A percentile compares a stretch with the other conserved stretches of the same genome.
Evolutionary conservation across 805 yeast genomes (phyloP).

Genomic region (Dipodascopsis uninucleata): DNA sequence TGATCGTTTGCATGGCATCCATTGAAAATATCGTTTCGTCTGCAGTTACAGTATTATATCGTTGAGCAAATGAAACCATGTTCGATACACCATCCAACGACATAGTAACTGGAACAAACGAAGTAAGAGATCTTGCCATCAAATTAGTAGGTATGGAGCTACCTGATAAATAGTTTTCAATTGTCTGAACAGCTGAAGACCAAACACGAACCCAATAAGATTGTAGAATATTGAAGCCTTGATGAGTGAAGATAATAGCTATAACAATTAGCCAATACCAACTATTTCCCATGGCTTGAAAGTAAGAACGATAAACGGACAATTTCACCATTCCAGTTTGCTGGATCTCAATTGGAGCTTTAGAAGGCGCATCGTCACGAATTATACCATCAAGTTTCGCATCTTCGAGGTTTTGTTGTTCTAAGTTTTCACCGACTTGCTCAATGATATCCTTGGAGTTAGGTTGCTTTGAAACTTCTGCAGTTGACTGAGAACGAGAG

Average conservation of each 20-base stretch:
- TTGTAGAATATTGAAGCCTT: constrained; percentile 61
- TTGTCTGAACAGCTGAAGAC: constrained; percentile 44
- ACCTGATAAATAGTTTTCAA: constrained; percentile 5
- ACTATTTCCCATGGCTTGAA: constrained; percentile 64
- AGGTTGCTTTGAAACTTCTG: constrained; percentile 77
- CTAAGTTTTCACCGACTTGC: no score
- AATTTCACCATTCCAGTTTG: constrained; percentile 78
- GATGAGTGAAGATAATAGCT: constrained; percentile 52
- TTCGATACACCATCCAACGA: no score
- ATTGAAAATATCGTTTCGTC: no score
- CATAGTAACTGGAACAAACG: no score
- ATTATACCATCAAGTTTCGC: constrained; percentile 59
- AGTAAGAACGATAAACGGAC: constrained; percentile 67
- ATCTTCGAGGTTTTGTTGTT: constrained; percentile 72
- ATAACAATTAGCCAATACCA: constrained; percentile 49
- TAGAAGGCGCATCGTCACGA: constrained; percentile 55
- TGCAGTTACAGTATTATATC: no score
- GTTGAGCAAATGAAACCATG: no score
- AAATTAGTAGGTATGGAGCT: no score
- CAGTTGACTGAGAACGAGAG: constrained; percentile 62
- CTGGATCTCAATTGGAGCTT: constrained; percentile 75
- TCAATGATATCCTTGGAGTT: constrained; percentile 74
- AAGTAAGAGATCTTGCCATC: no score
- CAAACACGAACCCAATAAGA: constrained; percentile 89
- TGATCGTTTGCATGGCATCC: no score